phyloP scores from a whole-genome alignment of 805 yeast species.

The Candida vartiovaarae region DNA sequence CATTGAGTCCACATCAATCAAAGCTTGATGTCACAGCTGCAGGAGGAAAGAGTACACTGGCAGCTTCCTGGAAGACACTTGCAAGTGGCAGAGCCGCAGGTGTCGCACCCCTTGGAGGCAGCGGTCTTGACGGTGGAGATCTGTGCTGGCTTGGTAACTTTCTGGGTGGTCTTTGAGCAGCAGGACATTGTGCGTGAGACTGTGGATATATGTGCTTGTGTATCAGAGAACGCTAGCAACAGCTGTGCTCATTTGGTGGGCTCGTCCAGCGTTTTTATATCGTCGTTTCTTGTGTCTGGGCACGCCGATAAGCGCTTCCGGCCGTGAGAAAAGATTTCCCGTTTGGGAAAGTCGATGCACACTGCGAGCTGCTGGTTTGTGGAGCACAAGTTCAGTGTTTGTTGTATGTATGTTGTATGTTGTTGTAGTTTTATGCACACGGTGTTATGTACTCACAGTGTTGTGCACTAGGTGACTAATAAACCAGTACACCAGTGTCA shows the following conservation, averaged over 20 bases:
- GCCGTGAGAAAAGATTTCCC: constrained; percentile 1
- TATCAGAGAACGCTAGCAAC: no score
- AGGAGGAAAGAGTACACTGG: constrained; percentile 19
- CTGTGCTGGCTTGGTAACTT: constrained; percentile 10
- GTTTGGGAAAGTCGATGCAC: constrained; percentile 14
- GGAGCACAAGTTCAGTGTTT: no score
- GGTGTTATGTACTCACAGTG: no score
- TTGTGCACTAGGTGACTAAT: no score
- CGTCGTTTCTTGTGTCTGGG: background rate
- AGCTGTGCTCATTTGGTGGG: no score
- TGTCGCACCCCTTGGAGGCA: constrained; percentile 17
- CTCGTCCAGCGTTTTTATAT: no score
- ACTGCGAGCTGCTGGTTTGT: background rate
- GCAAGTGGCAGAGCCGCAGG: constrained; percentile 21
- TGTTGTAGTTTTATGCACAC: no score
- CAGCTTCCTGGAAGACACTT: constrained; percentile 22
- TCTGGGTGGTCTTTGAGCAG: constrained; percentile 14
- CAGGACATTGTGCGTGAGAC: constrained; percentile 13
- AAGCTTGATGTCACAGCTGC: constrained; percentile 21
- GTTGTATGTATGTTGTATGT: no score
- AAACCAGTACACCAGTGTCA: no score
- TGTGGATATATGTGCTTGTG: background rate
- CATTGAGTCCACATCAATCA: background rate
- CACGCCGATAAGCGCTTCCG: constrained; percentile 4
- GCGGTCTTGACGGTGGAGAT: constrained; percentile 19